phyloP scores from a whole-genome alignment of 2,329 filamentous ascomycete species.

The Colletotrichum phormii region DNA sequence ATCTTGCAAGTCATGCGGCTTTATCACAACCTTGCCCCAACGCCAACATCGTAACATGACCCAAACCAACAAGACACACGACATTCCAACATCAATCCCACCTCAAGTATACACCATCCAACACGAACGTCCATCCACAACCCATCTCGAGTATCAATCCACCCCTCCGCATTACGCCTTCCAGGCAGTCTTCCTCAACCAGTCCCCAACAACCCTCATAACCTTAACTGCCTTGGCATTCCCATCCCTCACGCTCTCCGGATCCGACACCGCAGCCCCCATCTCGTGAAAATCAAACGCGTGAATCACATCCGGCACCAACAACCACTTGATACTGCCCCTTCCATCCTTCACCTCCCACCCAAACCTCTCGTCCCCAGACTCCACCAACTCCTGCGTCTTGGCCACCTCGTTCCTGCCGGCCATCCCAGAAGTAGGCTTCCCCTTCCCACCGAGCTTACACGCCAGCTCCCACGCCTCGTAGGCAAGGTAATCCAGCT shows the following conservation, averaged over 20 bases:
- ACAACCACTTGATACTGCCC: conserved; percentile 52
- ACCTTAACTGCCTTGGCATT: conserved; percentile 45
- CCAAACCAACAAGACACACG: neutral
- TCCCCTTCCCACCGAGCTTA: conserved; percentile 36
- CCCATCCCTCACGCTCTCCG: conserved; percentile 45
- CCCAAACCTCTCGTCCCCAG: conserved; percentile 48
- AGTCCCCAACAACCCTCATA: conserved; percentile 44
- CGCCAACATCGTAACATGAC: neutral
- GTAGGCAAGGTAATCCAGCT: conserved; percentile 50
- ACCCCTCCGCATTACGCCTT: conserved; percentile 15
- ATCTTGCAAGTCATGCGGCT: neutral
- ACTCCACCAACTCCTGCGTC: conserved; percentile 38
- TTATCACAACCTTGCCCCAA: neutral
- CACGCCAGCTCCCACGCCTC: conserved; percentile 39
- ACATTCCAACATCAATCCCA: no score
- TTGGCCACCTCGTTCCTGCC: conserved; percentile 35
- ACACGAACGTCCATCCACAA: neutral
- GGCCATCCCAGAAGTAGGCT: neutral
- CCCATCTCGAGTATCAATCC: no score
- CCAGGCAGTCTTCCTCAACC: conserved; percentile 46
- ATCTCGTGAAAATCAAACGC: conserved; percentile 52
- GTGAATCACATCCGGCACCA: conserved; percentile 55
- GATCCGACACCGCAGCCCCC: conserved; percentile 41
- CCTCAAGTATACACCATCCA: neutral
- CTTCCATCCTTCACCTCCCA: conserved; percentile 45